A percentile compares a stretch with the other conserved stretches of the same genome.
Evolutionary conservation across 441 rosid genomes (phyloP).

Genomic region (Aleurites moluccanus): DNA sequence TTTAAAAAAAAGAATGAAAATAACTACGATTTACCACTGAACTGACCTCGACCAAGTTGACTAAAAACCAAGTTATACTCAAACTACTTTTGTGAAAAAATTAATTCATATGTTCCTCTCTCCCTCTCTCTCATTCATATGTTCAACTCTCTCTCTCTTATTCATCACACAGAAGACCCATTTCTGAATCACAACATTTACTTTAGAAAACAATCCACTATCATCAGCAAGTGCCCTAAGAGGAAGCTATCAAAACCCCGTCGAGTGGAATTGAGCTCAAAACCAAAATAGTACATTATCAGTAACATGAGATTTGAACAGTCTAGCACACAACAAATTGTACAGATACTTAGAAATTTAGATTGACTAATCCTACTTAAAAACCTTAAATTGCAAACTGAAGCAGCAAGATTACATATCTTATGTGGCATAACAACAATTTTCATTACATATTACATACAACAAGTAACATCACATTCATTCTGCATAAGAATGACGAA

Average conservation of each 20-base stretch:
- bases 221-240: neutral
- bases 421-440: neutral
- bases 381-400: neutral
- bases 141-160: neutral
- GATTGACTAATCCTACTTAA: constrained; percentile 3
- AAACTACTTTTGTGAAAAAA: neutral
- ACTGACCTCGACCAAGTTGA: neutral
- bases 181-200: neutral
- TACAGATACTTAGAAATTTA: neutral
- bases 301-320: neutral
- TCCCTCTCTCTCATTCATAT: neutral
- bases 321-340: neutral
- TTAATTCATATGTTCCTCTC: neutral
- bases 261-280: neutral
- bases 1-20: neutral
- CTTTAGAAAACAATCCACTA: neutral
- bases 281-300: neutral
- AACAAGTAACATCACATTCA: neutral
- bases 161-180: too few relatives aligned
- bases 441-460: neutral
- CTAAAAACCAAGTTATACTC: neutral
- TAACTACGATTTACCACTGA: neutral
- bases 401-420: neutral
- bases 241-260: neutral
- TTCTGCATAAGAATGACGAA: constrained; percentile 7